Conservation (phyloP, 192 early-diverging fungal genomes). For the Coemansia sp. region DNA sequence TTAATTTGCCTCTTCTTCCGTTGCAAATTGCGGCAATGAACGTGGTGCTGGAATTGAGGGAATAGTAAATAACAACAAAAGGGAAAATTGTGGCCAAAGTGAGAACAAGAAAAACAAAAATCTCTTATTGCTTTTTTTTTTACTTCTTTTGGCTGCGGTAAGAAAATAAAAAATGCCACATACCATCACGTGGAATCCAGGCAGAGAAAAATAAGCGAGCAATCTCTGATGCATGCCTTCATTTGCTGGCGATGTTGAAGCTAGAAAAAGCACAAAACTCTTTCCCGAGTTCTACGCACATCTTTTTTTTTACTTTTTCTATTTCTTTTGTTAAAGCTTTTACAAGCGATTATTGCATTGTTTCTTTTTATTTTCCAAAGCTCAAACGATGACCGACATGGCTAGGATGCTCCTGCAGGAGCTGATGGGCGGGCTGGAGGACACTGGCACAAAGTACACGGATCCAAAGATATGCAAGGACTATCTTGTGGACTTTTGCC, state of each 20-base stretch:
- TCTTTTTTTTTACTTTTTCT: conserved; percentile 1
- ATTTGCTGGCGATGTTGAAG: neutral
- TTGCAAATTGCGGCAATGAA: neutral
- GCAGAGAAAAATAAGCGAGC: neutral
- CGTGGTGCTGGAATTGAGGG: neutral
- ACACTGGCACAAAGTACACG: conserved; percentile 43
- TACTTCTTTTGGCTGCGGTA: neutral
- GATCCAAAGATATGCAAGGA: conserved; percentile 68
- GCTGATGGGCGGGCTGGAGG: conserved; percentile 52
- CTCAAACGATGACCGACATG: conserved; percentile 43
- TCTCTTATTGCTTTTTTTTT: neutral
- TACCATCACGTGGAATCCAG: neutral
- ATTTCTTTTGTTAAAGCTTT: neutral
- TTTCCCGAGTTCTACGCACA: neutral
- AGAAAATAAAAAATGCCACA: neutral
- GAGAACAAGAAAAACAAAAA: neutral
- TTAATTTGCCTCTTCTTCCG: too few relatives aligned
- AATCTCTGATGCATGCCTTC: neutral
- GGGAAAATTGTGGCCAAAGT: too few relatives aligned
- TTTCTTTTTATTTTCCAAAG: neutral
- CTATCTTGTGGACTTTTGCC: conserved; percentile 81
- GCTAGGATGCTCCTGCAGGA: conserved; percentile 55
- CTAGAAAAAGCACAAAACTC: too few relatives aligned
- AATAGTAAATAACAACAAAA: neutral
- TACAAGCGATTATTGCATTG: neutral